Conservation (phyloP, 2,329 filamentous ascomycete species). For the Aspergillus unguis region DNA sequence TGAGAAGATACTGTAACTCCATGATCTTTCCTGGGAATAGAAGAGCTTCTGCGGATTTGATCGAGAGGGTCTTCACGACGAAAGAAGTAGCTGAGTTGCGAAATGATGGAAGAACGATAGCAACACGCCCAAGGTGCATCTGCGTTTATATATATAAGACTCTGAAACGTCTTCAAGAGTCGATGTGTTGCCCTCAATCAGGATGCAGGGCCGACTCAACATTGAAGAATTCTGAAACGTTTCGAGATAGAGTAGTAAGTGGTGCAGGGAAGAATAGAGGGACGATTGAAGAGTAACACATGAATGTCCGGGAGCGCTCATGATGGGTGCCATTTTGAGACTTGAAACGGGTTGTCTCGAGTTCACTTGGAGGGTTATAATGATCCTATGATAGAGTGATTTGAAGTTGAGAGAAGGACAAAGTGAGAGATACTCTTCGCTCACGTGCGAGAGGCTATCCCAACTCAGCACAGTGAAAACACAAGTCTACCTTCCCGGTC, state of each 20-base stretch:
- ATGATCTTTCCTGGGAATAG: background rate
- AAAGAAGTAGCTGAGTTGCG: background rate
- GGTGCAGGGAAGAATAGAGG: background rate
- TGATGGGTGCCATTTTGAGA: background rate
- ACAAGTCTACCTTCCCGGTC: background rate
- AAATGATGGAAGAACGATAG: background rate
- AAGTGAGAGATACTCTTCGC: too few relatives aligned
- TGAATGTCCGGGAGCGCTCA: background rate
- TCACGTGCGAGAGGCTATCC: too few relatives aligned
- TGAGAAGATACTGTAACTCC: background rate
- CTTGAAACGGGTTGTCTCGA: background rate
- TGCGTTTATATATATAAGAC: background rate
- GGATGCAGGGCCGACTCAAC: background rate
- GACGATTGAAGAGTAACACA: background rate
- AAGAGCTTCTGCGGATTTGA: too few relatives aligned
- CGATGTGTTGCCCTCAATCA: constrained; percentile 1
- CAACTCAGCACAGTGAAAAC: background rate
- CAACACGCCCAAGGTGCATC: background rate
- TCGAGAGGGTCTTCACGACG: background rate
- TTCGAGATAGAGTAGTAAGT: background rate
- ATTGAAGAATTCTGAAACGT: background rate
- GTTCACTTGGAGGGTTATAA: too few relatives aligned
- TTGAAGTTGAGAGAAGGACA: too few relatives aligned
- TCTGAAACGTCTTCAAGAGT: background rate
- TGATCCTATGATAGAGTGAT: too few relatives aligned